Base-by-base conservation (phyloP, 2,329 filamentous ascomycete genomes). In the Xylaria multiplex region DNA sequence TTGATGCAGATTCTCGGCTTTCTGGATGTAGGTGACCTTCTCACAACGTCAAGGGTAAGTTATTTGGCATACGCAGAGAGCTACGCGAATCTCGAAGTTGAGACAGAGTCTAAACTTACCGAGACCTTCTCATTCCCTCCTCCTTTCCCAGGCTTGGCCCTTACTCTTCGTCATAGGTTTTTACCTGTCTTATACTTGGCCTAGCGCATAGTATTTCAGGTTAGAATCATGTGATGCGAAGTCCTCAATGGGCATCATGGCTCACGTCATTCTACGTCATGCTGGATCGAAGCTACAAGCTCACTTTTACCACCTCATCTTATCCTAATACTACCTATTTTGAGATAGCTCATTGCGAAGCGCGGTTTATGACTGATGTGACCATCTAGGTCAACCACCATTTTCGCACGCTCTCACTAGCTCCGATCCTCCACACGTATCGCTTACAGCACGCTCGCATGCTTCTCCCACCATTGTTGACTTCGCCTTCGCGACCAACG, bases 351-450 rank as follows among this genome's bases (percentile, higher is more conserved):
- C 16, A 19, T 54, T 45, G n/a, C 8, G 19, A 30, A 43, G 16
- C 32, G 37, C 35, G 52, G 16, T n/a, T 22, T 30, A 40, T 65
- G 58, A 64, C 66, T 69, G 59, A 72, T 45, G 69, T 56, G 30
- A 37, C 48, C 40, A 62, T 52, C 27, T 54, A 90, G 88, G 86
- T 85, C 45, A 89, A 83, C 66, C 90, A 86, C 74, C 84, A 84
- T 66, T 82, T 93, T 58, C 88, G 90, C 69, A 76, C 78, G 49
- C 83, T 92, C 55, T 88, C 87, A 27, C 81, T 88, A 49, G 83
- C 89, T 48, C 90, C 90, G n/a, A 82, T 91, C 61, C 80, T 92
- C 16, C 90, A 91, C 75, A 80, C 80, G 59, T 81, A 85, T 69
- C 89, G 90, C 53, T 84, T 91, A 22, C 87, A 84, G 56, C 83